Evolutionary conservation across 768 basidiomycete species (phyloP).

Genomic region (Coprinellus micaceus): DNA sequence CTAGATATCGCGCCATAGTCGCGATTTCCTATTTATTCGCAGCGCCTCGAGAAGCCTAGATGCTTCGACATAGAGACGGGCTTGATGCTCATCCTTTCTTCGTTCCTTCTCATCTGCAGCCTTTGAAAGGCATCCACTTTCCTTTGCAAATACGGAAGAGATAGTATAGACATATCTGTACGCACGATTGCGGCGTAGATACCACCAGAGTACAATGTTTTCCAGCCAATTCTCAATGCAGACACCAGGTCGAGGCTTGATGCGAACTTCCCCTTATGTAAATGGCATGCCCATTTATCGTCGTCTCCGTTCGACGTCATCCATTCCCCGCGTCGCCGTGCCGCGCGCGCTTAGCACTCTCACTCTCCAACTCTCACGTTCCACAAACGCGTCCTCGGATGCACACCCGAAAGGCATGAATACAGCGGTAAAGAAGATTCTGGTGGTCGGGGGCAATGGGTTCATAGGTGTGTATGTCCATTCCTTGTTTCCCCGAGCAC

Average conservation of each 20-base stretch:
- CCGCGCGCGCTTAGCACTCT: neutral
- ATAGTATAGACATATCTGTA: too few species aligned
- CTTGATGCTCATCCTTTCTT: too few species aligned
- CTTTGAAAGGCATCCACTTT: too few species aligned
- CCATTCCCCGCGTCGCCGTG: neutral
- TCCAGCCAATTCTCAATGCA: too few species aligned
- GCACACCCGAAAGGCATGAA: conserved; percentile 23
- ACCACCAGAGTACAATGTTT: too few species aligned
- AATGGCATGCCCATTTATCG: neutral
- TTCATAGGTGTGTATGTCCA: conserved; percentile 69
- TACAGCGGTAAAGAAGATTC: conserved; percentile 50
- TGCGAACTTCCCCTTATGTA: neutral
- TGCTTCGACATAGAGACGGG: too few species aligned
- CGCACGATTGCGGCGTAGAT: too few species aligned
- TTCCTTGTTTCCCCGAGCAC: conserved; percentile 6
- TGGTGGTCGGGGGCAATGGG: conserved; percentile 98
- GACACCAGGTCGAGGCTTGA: neutral
- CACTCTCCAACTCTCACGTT: neutral
- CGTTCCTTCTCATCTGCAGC: too few species aligned
- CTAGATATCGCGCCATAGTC: neutral
- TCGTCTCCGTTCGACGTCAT: neutral
- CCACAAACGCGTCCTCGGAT: conserved; percentile 1
- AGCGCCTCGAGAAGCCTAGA: neutral
- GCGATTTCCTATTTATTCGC: neutral
- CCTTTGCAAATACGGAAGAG: too few species aligned